A percentile compares a stretch with the other conserved stretches of the same genome.
Evolutionary conservation across 129 eudicot genomes (phyloP).

Genomic region (Helianthus annuus): DNA sequence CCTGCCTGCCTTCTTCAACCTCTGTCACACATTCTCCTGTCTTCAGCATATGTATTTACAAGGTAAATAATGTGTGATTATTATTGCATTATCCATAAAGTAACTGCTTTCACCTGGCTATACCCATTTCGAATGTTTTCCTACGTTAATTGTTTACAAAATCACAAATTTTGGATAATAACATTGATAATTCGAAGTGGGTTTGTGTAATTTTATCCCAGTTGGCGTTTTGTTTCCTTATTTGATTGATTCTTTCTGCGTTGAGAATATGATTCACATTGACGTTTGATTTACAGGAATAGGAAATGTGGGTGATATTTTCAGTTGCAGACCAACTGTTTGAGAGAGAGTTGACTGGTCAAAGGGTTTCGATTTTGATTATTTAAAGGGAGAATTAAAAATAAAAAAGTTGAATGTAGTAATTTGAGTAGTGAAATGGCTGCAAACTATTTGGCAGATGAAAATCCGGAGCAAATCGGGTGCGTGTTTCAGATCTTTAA

Average conservation of each 20-base stretch:
- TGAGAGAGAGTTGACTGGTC: slow-evolving; percentile 21
- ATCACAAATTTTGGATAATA: slow-evolving; percentile 2
- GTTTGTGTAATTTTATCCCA: slow-evolving; percentile 13
- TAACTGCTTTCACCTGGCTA: neutral
- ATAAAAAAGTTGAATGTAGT: neutral
- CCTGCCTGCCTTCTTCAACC: too few species aligned
- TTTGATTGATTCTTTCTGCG: neutral
- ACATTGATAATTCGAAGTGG: neutral
- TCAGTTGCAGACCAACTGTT: slow-evolving; percentile 18
- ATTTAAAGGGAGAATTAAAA: too few species aligned
- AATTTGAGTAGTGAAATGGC: slow-evolving; percentile 47
- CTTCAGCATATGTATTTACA: too few species aligned
- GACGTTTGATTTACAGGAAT: neutral
- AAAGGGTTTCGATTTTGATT: slow-evolving; percentile 8
- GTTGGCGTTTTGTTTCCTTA: neutral
- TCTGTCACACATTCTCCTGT: too few species aligned
- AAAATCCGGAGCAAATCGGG: slow-evolving; percentile 81
- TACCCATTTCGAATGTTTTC: slow-evolving; percentile 3
- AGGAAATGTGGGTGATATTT: slow-evolving; percentile 13
- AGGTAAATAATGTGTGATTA: too few species aligned
- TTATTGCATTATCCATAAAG: neutral
- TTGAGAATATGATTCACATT: too few species aligned
- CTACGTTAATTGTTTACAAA: slow-evolving; percentile 1
- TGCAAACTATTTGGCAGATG: slow-evolving; percentile 78
- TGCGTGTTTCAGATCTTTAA: slow-evolving; percentile 81